phyloP scores from a whole-genome alignment of 2,329 filamentous ascomycete genomes.

The Pyrenochaeta sp. region DNA sequence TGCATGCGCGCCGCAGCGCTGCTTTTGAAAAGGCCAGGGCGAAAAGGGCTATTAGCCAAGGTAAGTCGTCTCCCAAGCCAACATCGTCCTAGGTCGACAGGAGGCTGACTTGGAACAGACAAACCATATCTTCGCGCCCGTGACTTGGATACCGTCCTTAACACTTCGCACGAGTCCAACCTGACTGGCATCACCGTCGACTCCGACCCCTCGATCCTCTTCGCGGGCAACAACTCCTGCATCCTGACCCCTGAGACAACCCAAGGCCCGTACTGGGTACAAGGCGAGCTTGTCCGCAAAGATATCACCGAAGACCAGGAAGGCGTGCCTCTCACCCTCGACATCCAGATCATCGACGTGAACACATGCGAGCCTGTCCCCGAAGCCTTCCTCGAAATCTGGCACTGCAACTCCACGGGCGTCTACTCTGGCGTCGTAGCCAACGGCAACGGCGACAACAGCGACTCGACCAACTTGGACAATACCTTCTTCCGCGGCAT shows the following conservation, averaged over 20 bases:
- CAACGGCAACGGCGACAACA: conserved; percentile 52
- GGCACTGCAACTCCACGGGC: conserved; percentile 54
- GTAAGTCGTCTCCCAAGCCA: conserved; percentile 7
- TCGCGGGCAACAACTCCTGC: conserved; percentile 43
- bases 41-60: conserved; percentile 41
- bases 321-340: conserved; percentile 59
- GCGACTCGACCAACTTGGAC: conserved; percentile 42
- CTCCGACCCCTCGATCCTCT: conserved; percentile 36
- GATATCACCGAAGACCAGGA: conserved; percentile 58
- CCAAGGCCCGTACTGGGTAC: conserved; percentile 51
- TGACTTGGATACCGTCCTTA: conserved; percentile 34
- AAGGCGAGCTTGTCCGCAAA: conserved; percentile 59
- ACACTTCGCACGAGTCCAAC: conserved; percentile 40
- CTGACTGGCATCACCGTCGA: conserved; percentile 37
- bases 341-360: conserved; percentile 63
- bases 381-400: conserved; percentile 61
- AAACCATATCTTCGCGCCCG: conserved; percentile 38
- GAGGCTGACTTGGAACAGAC: conserved; percentile 21
- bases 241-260: conserved; percentile 44
- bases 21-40: conserved; percentile 50
- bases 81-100: not conserved
- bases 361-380: conserved; percentile 61
- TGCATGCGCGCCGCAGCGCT: conserved; percentile 52
- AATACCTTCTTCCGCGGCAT: conserved; percentile 57
- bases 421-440: conserved; percentile 48